Evolutionary conservation across 1,284 basidiomycete species (phyloP), one percentile per base, ranked within the genome.

Genomic region (Pascua guehoae): DNA sequence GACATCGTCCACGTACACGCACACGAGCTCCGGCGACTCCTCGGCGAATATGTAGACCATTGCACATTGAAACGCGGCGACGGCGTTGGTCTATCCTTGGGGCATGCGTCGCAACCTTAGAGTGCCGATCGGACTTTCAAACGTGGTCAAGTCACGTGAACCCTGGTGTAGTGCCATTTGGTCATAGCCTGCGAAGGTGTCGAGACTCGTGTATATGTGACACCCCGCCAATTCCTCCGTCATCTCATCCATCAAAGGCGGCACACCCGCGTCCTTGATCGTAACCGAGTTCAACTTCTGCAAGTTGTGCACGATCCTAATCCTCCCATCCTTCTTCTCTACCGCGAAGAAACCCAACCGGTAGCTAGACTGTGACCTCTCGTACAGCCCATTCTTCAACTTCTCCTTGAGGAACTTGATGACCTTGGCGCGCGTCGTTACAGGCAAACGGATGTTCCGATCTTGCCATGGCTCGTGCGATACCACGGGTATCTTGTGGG

Each of bases 211-310:
- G n/a, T n/a, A n/a, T n/a, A n/a, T n/a, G n/a, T n/a, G n/a, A n/a
- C n/a, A n/a, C n/a, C n/a, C n/a, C n/a, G n/a, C n/a, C n/a, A n/a
- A n/a, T n/a, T n/a, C n/a, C n/a, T n/a, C n/a, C n/a, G n/a, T n/a
- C n/a, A n/a, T n/a, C n/a, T n/a, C n/a, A n/a, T n/a, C 57, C 57
- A 58, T 58, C 18, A 39, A 39, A 7, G 57, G 57, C 1, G 53
- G 52, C 9, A 51, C 15, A 15, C 57, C 53, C 4, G 57, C 47
- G 44, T 58, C 53, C 1, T 49, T 36, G 5, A 58, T 39, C 4
- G 57, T 58, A 45, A 50, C 16, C 12, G 32, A 41, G 49, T 58
- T 58, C 17, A 58, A 43, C 43, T 49, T 54, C 52, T 58, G 57
- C 17, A 58, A 32, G 45, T 58, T 49, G 44, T 58, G 57, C 14